A percentile compares a stretch with the other conserved stretches of the same genome.
These are phyloP conservation scores for Juncus inflexus DNA, from an alignment of 176 grass and related monocot genomes.

Conservation along the genomic window DNA sequence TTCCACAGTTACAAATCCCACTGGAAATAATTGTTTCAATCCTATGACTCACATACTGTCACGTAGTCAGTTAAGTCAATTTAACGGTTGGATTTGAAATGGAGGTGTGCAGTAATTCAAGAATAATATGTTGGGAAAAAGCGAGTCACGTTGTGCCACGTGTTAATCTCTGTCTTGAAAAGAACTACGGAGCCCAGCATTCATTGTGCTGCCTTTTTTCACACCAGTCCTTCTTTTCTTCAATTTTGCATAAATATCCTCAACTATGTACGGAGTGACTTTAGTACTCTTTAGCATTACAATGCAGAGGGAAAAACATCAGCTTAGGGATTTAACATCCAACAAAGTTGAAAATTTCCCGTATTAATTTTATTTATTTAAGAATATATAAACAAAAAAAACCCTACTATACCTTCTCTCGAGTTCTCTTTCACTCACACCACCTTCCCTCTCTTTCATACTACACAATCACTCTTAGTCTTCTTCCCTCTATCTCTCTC, in stretches of 20 bases:
- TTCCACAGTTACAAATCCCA: background rate
- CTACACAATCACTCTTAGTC: conserved; percentile 22
- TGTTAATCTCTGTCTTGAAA: conserved; percentile 6
- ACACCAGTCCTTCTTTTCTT: background rate
- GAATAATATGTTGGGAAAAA: background rate
- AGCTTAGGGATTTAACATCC: too few species aligned
- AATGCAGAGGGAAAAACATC: too few species aligned
- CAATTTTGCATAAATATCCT: background rate
- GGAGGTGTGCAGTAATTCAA: background rate
- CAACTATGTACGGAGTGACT: too few species aligned
- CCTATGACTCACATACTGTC: background rate
- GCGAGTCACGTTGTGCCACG: conserved; percentile 3
- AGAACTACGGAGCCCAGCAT: background rate
- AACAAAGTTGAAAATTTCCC: too few species aligned
- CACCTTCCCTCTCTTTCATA: background rate
- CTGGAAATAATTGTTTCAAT: background rate
- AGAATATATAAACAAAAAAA: conserved; percentile 5
- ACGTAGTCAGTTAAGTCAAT: background rate
- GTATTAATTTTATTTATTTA: too few species aligned
- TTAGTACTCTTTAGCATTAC: too few species aligned
- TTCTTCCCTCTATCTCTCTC: background rate
- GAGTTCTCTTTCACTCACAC: background rate
- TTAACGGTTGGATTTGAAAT: background rate
- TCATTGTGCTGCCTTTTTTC: background rate
- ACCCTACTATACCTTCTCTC: background rate